Evolutionary conservation across 495 filamentous ascomycete species (phyloP), one percentile per base, ranked within the genome.

Genomic region (Penicillium ucsense): DNA sequence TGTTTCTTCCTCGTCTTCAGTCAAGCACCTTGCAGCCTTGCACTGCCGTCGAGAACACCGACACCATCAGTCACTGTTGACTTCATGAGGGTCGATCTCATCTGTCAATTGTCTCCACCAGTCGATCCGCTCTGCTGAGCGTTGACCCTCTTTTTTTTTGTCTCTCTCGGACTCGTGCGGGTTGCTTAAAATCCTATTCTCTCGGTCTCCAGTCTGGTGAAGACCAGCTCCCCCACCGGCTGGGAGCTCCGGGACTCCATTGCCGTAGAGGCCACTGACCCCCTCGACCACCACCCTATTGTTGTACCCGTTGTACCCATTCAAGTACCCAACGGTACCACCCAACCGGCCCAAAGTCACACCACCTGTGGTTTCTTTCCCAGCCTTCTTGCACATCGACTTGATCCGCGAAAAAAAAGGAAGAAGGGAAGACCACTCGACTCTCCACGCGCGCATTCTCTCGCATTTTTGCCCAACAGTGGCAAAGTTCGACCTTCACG

Each of bases 171-270:
- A 10, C 5, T 44, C 31, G 8, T 35, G 27, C 20, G 20, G 1
- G 20, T 20, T 20, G 20, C 20, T 20, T 20, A 20, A 20, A 20
- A 20, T 20, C 20, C 20, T 20, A 20, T 20, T 20, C 20, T 20
- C 20, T 20, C 20, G 20, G 20, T 20, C 20, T 20, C 20, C 20
- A 20, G 20, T 20, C 20, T 20, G 2, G 20, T 20, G 20, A 20
- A 20, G 20, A 20, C 20, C 20, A 20, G 20, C 42, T 35, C 30
- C 9, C 6, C 42, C 8, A n/a, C 28, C 29, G 11, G 9, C 39
- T 31, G 39, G 38, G 8, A 41, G 40, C n/a, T n/a, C 31, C 40
- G 35, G 54, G 47, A 47, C 46, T 49, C 47, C 11, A 36, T 27
- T 35, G 36, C 3, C 31, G 35, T 38, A 28, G 31, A 46, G 8